Base-by-base conservation (phyloP, 2,329 filamentous ascomycete species). In the Diaporthe sp. region DNA sequence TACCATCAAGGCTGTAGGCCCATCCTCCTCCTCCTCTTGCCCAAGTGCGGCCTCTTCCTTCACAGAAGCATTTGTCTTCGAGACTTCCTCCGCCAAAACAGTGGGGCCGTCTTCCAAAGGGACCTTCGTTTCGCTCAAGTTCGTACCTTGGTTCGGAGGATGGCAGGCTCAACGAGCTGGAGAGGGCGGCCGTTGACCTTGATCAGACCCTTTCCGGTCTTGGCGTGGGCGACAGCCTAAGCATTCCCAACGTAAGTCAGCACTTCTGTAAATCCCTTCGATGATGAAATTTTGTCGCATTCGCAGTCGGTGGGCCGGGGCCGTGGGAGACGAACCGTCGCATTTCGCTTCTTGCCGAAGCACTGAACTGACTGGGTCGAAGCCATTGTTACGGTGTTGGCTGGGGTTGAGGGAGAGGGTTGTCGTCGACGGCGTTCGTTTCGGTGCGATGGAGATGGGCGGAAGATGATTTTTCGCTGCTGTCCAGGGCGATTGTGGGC, bases 171-270 rank as follows among this genome's bases (percentile, higher is more conserved):
- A 83, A 98, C 94, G 83, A 98, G 94, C 84, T 90, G 90, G 83
- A 99, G 93, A 84, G 97, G 97, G 87, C 95, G 94, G 89, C 97
- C 97, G 91, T 98, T 99, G 89, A 98, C 97, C 92, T 97, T 98
- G 89, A 99, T 92, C 83, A 98, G 93, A 87, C 97, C 97, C 80
- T 83, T 80, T 77, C 82, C 82, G 74, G 80, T 80, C 74, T 76
- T 75, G 67, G 47, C 64, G 71, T 76, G 75, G 58, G 75, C 75
- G 75, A 76, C 75, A 76, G 75, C 75, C 75, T 76, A 52, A 70
- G 55, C 28, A 72, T 64, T 57, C 15, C 40, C 67, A 69, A 40
- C 47, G 25, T 22, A n/a, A 55, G 75, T 76, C 75, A 76, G 75
- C 72, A 76, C 42, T 73, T 69, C 54, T 61, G 33, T 72, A 28